These are phyloP conservation scores for Mycena amicta DNA, from an alignment of 768 basidiomycete species.

Conservation along the genomic window DNA sequence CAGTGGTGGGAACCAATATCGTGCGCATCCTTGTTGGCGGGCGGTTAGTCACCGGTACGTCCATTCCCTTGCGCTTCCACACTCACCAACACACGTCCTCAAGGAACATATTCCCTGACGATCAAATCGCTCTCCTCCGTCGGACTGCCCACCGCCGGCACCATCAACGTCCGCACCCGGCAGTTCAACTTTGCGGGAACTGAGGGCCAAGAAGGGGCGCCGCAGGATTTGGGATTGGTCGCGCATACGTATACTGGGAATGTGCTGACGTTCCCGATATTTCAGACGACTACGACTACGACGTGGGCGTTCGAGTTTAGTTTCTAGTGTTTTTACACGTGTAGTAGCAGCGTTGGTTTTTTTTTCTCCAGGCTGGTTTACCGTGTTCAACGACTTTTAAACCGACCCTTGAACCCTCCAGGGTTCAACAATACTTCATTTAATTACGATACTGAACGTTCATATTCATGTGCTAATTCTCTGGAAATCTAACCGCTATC, in stretches of 20 bases:
- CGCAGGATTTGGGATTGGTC: constrained; percentile 20
- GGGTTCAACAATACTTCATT: no score
- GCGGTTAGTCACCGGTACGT: constrained; percentile 25
- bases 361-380: no score
- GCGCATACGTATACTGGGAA: constrained; percentile 24
- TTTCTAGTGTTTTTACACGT: no score
- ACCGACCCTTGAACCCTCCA: no score
- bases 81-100: no score
- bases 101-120: constrained; percentile 21
- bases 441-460: no score
- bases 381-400: no score
- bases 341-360: no score
- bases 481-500: no score
- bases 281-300: constrained; percentile 24
- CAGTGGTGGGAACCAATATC: constrained; percentile 23
- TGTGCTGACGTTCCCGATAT: constrained; percentile 24
- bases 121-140: constrained; percentile 23
- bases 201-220: constrained; percentile 14
- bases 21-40: constrained; percentile 27
- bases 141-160: constrained; percentile 21
- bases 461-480: no score
- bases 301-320: constrained; percentile 28
- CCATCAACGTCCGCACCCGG: constrained; percentile 19
- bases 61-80: no score
- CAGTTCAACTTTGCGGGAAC: constrained; percentile 24